These are phyloP conservation scores for Graphilbum fragrans DNA, from an alignment of 2,329 filamentous ascomycete genomes.

Conservation along the genomic window DNA sequence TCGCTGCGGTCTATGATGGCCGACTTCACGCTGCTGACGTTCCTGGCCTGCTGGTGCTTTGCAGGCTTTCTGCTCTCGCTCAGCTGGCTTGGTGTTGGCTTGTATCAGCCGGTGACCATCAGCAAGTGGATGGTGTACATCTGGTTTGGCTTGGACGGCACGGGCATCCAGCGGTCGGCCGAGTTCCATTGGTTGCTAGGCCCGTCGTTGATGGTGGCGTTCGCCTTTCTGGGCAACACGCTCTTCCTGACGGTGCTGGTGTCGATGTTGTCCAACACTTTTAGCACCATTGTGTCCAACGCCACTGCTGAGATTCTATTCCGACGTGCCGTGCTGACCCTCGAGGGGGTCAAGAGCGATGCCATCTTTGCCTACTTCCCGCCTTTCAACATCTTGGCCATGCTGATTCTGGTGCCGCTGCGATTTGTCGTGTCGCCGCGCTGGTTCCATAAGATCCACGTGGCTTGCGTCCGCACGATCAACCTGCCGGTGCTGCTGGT, in stretches of 20 bases:
- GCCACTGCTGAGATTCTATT: conserved; percentile 77
- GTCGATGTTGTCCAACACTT: conserved; percentile 77
- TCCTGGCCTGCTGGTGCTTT: conserved; percentile 72
- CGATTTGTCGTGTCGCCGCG: conserved; percentile 68
- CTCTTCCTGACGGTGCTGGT: conserved; percentile 83
- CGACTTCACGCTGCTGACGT: conserved; percentile 68
- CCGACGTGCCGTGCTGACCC: conserved; percentile 65
- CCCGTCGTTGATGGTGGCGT: conserved; percentile 68
- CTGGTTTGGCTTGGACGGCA: conserved; percentile 77
- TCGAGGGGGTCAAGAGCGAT: conserved; percentile 77
- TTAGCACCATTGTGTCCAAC: conserved; percentile 64
- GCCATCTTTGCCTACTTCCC: conserved; percentile 74
- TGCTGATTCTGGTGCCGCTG: conserved; percentile 61
- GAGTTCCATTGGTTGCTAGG: conserved; percentile 73
- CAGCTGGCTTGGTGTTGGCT: conserved; percentile 61
- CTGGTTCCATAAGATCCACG: conserved; percentile 87
- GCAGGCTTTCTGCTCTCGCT: conserved; percentile 69
- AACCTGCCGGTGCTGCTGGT: conserved; percentile 64
- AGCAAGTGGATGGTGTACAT: conserved; percentile 90
- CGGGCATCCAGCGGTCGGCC: conserved; percentile 46
- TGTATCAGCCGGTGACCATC: conserved; percentile 54
- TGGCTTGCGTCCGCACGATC: conserved; percentile 59
- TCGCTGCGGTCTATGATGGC: conserved; percentile 75
- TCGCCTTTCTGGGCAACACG: conserved; percentile 77
- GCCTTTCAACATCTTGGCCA: conserved; percentile 71